Conservation (phyloP, 768 basidiomycete genomes). For the Sporobolomyces roseus region DNA sequence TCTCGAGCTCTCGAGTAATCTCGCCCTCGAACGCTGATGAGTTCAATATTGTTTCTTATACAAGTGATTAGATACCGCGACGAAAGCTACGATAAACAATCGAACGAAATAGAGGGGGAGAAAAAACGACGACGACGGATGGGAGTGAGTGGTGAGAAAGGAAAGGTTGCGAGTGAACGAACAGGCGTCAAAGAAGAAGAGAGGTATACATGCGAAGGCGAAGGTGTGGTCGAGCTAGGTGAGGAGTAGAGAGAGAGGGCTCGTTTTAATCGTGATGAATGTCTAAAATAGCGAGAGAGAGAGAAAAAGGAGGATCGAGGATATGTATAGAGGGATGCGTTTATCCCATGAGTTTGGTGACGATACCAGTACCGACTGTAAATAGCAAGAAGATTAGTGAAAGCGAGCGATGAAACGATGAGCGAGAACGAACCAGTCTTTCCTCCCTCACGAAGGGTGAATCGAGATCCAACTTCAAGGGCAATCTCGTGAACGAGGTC, state of each 20-base stretch:
- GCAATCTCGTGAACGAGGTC: conserved; percentile 61
- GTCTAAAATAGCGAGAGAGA: not conserved
- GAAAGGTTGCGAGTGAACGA: not conserved
- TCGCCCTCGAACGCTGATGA: too few relatives aligned
- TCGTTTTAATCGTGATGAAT: not conserved
- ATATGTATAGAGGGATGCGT: not conserved
- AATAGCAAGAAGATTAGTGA: not conserved
- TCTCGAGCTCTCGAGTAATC: too few relatives aligned
- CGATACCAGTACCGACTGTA: conserved; percentile 86
- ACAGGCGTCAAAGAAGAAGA: not conserved
- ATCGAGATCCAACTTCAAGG: conserved; percentile 27
- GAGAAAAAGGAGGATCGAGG: not conserved
- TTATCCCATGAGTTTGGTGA: conserved; percentile 48
- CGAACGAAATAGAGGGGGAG: not conserved
- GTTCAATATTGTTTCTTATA: not conserved
- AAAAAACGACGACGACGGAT: conserved; percentile 8
- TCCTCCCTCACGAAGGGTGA: conserved; percentile 58
- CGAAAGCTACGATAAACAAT: not conserved
- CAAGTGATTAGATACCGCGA: not conserved
- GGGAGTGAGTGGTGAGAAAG: conserved; percentile 7
- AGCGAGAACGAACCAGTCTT: conserved; percentile 66
- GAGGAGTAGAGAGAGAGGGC: too few relatives aligned
- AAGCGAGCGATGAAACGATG: not conserved
- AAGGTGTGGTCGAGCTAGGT: not conserved
- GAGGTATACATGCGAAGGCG: conserved; percentile 8